phyloP scores from a whole-genome alignment of 2,329 filamentous ascomycete genomes.

The Talaromyces marneffei region DNA sequence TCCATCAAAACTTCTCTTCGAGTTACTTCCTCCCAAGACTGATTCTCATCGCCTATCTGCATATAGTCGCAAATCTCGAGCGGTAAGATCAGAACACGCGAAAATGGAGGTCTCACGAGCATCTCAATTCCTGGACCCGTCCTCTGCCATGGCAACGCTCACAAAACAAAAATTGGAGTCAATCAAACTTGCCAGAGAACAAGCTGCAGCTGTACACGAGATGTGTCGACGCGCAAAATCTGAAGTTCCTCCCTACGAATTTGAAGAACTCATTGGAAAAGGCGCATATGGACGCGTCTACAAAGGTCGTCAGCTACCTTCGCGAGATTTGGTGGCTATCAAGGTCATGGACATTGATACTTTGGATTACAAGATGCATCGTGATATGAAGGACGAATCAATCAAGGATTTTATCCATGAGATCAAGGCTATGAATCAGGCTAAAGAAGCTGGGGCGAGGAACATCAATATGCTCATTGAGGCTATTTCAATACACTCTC shows the following conservation, averaged over 20 bases:
- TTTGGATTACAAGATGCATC: conserved; percentile 42
- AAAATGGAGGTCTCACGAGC: conserved; percentile 26
- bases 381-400: conserved; percentile 45
- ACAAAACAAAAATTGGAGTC: conserved; percentile 47
- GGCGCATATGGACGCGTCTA: conserved; percentile 49
- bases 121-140: conserved; percentile 36
- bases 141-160: conserved; percentile 40
- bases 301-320: conserved; percentile 40
- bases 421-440: conserved; percentile 56
- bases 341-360: conserved; percentile 49
- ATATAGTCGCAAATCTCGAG: neutral
- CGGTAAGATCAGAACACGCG: neutral
- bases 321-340: conserved; percentile 43
- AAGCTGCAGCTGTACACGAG: conserved; percentile 41
- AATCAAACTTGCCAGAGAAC: conserved; percentile 42
- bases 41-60: neutral
- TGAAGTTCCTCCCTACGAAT: conserved; percentile 42
- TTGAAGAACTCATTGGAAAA: conserved; percentile 48
- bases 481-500: conserved; percentile 57
- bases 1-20: neutral
- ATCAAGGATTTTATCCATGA: conserved; percentile 56
- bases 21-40: neutral
- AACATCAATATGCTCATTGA: conserved; percentile 62
- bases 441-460: conserved; percentile 56
- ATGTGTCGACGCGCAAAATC: conserved; percentile 43